Evolutionary conservation across 345 rosid species (phyloP).

Genomic region (Kernera saxatilis): DNA sequence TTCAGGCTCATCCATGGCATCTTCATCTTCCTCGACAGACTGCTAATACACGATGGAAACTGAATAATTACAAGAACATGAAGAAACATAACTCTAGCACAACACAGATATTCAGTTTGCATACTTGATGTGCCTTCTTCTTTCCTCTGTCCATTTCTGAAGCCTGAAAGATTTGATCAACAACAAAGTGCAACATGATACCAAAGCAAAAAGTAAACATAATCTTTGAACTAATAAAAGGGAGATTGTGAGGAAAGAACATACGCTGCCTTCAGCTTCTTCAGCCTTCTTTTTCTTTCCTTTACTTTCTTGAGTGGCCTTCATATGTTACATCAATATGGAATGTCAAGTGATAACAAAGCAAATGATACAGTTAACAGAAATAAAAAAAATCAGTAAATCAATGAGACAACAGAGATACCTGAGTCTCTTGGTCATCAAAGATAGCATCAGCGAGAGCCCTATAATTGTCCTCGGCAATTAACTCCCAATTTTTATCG

Average conservation of each 20-base stretch:
- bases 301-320: neutral
- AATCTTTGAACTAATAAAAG: neutral
- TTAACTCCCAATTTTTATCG: constrained; percentile 78
- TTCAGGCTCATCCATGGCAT: constrained; percentile 35
- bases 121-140: constrained; percentile 35
- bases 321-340: neutral
- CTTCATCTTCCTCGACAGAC: constrained; percentile 21
- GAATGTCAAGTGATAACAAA: constrained; percentile 11
- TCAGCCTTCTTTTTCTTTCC: constrained; percentile 8
- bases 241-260: constrained; percentile 1
- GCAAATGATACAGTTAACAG: neutral
- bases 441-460: constrained; percentile 88
- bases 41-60: neutral
- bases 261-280: constrained; percentile 17
- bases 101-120: constrained; percentile 1
- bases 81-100: neutral
- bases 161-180: constrained; percentile 34
- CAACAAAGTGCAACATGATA: neutral
- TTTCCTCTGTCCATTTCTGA: constrained; percentile 28
- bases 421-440: constrained; percentile 66
- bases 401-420: constrained; percentile 13
- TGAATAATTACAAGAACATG: neutral
- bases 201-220: neutral
- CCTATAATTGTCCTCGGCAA: constrained; percentile 80
- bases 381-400: neutral